phyloP scores from a whole-genome alignment of 2,329 filamentous ascomycete species.

The Fonsecaea multimorphosa region DNA sequence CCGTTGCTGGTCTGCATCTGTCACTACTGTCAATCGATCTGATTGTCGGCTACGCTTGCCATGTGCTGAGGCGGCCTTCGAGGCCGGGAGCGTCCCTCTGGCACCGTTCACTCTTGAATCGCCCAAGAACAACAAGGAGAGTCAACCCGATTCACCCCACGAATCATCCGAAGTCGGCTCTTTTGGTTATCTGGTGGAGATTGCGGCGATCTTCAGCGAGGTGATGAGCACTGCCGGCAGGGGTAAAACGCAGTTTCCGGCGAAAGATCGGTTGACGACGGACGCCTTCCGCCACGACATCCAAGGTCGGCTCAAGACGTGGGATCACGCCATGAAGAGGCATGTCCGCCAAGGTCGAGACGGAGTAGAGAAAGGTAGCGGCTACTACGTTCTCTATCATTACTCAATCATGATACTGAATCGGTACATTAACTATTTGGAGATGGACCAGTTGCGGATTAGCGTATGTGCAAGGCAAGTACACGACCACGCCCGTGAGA shows the following conservation, averaged over 20 bases:
- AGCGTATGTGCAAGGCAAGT: slow-evolving; percentile 24
- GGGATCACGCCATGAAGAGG: slow-evolving; percentile 20
- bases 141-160: background rate
- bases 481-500: slow-evolving; percentile 29
- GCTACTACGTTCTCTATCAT: slow-evolving; percentile 36
- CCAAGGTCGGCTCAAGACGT: slow-evolving; percentile 14
- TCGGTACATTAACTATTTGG: slow-evolving; percentile 32
- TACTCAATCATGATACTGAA: slow-evolving; percentile 34
- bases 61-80: slow-evolving; percentile 65
- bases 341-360: slow-evolving; percentile 2
- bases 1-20: slow-evolving; percentile 61
- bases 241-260: background rate
- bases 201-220: slow-evolving; percentile 37
- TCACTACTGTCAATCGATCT: slow-evolving; percentile 65
- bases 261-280: slow-evolving; percentile 9
- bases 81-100: slow-evolving; percentile 62
- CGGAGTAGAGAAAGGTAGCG: slow-evolving; percentile 22
- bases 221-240: slow-evolving; percentile 24
- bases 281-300: slow-evolving; percentile 19
- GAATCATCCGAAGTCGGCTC: slow-evolving; percentile 21
- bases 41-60: slow-evolving; percentile 73
- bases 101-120: slow-evolving; percentile 53
- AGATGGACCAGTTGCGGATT: slow-evolving; percentile 20
- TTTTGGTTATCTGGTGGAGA: slow-evolving; percentile 34
- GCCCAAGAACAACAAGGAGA: background rate